Base-by-base conservation (phyloP, 257 asterid species). In the Perilla frutescens region DNA sequence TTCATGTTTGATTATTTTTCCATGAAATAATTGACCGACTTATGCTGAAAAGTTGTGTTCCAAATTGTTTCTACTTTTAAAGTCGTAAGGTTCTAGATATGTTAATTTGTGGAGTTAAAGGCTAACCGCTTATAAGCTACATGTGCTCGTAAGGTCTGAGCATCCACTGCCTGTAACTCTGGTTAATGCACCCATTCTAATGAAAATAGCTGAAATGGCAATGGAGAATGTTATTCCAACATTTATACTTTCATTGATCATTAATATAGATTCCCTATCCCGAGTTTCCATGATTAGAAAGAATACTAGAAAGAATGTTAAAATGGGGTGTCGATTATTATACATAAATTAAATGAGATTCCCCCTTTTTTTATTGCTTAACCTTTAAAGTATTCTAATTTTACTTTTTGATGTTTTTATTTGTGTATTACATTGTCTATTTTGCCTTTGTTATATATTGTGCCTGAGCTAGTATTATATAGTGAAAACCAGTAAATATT, bases 381-480 rank as follows among this genome's bases (percentile, higher is more conserved):
- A 26, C 9, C 37, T 62, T 62, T 14, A 3, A 40, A 41, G 54
- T 11, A 39, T 49, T 47, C 11, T 1, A 15, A 15, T 13, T 8
- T 9, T 43, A 37, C 20, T 0, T 2, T 56, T 56, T 41, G 47
- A 41, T 70, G 6, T 36, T 32, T 32, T 41, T 53, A 56, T 31
- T 51, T 72, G 40, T 51, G 44, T 12, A 36, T 8, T 53, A 6
- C n/a, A 5, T 32, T 4, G 14, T 64, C 63, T 44, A n/a, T 15
- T 43, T 62, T 40, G 36, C 72, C 47, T 43, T 36, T 4, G 12
- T 77, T 67, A 5, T 62, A 34, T 7, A 10, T 31, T 29, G 29
- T 76, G 49, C 56, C 64, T 64, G 56, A 14, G 65, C 51, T 49
- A 39, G 70, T 51, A 41, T 34, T 63, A 9, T 10, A 39, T 9